Evolutionary conservation across 768 basidiomycete species (phyloP).

Genomic region (Trametes punicea): DNA sequence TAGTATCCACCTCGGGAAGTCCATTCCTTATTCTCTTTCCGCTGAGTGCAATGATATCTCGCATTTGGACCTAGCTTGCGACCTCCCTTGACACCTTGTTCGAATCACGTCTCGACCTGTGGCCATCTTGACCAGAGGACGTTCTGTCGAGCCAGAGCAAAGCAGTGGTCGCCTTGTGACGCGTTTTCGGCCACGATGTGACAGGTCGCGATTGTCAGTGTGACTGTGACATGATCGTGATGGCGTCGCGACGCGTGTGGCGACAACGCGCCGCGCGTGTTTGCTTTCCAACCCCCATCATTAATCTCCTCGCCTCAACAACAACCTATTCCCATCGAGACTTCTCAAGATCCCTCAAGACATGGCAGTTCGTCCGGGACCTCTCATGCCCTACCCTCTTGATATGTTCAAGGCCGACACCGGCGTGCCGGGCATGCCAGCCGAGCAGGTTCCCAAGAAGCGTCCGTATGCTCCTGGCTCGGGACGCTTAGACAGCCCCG

Average conservation of each 20-base stretch:
- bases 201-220: slow-evolving; percentile 4
- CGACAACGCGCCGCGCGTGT: slow-evolving; percentile 10
- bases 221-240: slow-evolving; percentile 12
- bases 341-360: neutral
- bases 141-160: neutral
- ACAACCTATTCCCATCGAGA: neutral
- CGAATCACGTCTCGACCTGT: neutral
- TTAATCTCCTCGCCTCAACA: neutral
- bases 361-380: slow-evolving; percentile 36
- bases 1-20: slow-evolving; percentile 20
- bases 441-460: slow-evolving; percentile 41
- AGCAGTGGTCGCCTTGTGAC: neutral
- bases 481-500: slow-evolving; percentile 50
- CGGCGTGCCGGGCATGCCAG: slow-evolving; percentile 32
- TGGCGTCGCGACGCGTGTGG: slow-evolving; percentile 17
- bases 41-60: slow-evolving; percentile 17
- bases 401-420: slow-evolving; percentile 46
- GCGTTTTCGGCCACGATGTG: neutral
- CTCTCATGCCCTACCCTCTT: slow-evolving; percentile 59
- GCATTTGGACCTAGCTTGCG: slow-evolving; percentile 8
- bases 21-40: slow-evolving; percentile 6
- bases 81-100: neutral
- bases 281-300: slow-evolving; percentile 13
- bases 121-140: neutral
- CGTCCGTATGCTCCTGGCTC: slow-evolving; percentile 58